Evolutionary conservation across 2,329 filamentous ascomycete species (phyloP).

Genomic region (Phyllosticta capitalensis): DNA sequence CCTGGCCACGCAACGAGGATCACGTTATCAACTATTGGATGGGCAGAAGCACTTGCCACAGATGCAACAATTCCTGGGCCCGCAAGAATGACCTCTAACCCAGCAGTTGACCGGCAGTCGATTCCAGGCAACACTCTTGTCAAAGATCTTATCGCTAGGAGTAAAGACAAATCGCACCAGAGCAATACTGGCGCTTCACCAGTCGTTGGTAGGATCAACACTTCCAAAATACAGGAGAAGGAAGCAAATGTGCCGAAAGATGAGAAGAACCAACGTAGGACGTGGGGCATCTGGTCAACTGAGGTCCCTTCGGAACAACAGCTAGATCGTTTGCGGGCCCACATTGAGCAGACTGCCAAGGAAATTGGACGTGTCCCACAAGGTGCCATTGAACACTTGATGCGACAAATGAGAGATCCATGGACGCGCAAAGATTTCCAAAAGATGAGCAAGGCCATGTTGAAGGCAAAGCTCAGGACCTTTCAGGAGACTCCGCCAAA

Average conservation of each 20-base stretch:
- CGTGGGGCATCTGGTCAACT: neutral
- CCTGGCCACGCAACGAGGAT: neutral
- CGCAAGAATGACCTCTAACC: neutral
- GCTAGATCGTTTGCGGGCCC: neutral
- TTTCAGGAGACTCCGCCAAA: neutral
- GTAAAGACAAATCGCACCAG: neutral
- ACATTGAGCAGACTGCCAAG: neutral
- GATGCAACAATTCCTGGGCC: too few relatives aligned
- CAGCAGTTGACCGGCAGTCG: neutral
- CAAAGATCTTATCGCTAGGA: neutral
- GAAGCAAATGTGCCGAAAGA: neutral
- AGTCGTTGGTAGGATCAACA: neutral
- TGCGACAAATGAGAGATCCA: neutral
- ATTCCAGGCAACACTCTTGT: neutral
- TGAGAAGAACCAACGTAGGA: neutral
- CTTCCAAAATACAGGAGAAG: too few relatives aligned
- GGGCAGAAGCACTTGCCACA: too few relatives aligned
- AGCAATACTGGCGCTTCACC: neutral
- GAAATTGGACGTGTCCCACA: neutral
- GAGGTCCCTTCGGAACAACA: neutral
- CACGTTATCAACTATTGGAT: too few relatives aligned
- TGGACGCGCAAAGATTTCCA: neutral
- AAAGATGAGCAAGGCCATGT: neutral
- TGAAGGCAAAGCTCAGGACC: neutral
- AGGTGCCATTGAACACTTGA: neutral